These are phyloP conservation scores for Hymenoscyphus linearis DNA, from an alignment of 2,329 filamentous ascomycete species.

Conservation along the genomic window DNA sequence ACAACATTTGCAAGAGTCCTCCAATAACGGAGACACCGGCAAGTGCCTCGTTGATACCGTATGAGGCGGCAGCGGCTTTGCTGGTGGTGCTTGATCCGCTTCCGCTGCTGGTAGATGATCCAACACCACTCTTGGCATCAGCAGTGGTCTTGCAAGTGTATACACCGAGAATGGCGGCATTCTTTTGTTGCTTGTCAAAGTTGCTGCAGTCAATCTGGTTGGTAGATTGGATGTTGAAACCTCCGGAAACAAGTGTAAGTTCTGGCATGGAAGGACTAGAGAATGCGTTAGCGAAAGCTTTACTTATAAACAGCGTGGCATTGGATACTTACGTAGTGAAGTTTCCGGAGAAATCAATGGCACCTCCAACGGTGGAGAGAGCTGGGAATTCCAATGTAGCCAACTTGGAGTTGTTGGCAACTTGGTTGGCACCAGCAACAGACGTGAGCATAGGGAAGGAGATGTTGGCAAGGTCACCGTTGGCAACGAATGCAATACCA, in stretches of 20 bases:
- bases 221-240: constrained; percentile 52
- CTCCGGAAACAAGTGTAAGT: constrained; percentile 64
- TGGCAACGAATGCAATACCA: constrained; percentile 58
- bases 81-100: constrained; percentile 27
- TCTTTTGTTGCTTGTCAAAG: constrained; percentile 29
- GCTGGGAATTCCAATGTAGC: constrained; percentile 60
- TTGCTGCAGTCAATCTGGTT: constrained; percentile 25
- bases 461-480: constrained; percentile 64
- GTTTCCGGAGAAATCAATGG: constrained; percentile 78
- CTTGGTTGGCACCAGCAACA: constrained; percentile 73
- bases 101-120: constrained; percentile 30
- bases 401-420: constrained; percentile 86
- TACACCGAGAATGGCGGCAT: constrained; percentile 39
- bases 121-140: constrained; percentile 26
- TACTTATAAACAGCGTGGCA: background rate
- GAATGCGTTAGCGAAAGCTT: constrained; percentile 29
- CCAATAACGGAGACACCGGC: constrained; percentile 41
- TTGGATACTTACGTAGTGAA: constrained; percentile 66
- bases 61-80: constrained; percentile 35
- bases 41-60: constrained; percentile 33
- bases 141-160: constrained; percentile 38
- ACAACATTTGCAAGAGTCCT: constrained; percentile 39
- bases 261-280: constrained; percentile 64
- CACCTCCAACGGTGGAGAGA: constrained; percentile 68
- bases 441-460: constrained; percentile 62